Conservation (phyloP, 2,329 filamentous ascomycete species). For the Cryphonectria radicalis region DNA sequence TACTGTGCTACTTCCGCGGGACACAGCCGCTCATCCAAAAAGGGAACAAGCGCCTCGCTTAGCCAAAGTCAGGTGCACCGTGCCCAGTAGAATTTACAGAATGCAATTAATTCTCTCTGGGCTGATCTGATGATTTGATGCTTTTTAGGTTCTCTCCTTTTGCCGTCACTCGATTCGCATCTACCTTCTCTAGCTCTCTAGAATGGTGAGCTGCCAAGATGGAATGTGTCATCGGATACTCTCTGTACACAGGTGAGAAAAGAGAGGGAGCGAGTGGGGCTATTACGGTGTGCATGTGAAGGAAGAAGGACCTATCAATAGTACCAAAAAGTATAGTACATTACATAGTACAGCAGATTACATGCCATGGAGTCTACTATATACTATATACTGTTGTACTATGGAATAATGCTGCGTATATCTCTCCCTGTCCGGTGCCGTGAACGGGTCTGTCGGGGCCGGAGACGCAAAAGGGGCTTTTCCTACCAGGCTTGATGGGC, state of each 20-base stretch:
- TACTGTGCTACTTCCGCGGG: background rate
- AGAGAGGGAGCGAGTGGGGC: background rate
- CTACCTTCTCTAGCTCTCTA: background rate
- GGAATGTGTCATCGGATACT: background rate
- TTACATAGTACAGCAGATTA: background rate
- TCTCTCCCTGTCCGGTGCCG: background rate
- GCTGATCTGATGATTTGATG: slow-evolving; percentile 1
- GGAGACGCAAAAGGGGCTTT: background rate
- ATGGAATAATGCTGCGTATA: background rate
- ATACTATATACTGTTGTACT: background rate
- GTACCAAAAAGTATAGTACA: no score
- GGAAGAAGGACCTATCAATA: background rate
- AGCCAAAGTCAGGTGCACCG: slow-evolving; percentile 4
- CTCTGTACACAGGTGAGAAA: background rate
- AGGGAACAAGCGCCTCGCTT: slow-evolving; percentile 9
- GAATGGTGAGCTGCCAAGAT: background rate
- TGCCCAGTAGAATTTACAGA: background rate
- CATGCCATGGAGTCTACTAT: background rate
- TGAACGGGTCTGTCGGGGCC: slow-evolving; percentile 3
- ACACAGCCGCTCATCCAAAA: slow-evolving; percentile 4
- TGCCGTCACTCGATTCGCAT: background rate
- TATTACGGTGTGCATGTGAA: background rate
- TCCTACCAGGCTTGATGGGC: background rate
- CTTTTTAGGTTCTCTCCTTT: slow-evolving; percentile 1
- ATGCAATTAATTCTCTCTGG: background rate